Conservation (phyloP, 768 basidiomycete genomes). For the Pleurotus salmoneostramineus region DNA sequence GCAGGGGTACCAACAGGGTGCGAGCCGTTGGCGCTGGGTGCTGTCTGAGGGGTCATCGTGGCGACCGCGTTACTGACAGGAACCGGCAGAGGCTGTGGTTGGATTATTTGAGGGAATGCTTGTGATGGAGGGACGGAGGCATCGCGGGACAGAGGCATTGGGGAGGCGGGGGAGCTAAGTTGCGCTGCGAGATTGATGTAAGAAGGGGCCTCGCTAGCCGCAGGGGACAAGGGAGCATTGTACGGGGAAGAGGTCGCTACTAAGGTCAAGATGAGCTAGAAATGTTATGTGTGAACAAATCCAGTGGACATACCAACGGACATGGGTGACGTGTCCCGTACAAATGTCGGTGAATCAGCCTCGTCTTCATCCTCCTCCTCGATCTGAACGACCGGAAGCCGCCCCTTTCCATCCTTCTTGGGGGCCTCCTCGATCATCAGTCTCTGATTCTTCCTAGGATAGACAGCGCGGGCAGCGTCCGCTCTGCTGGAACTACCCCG, state of each 20-base stretch:
- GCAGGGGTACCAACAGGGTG: conserved; percentile 26
- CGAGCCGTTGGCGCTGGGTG: conserved; percentile 12
- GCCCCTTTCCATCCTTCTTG: conserved; percentile 31
- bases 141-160: not conserved
- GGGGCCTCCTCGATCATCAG: conserved; percentile 65
- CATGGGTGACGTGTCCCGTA: conserved; percentile 7
- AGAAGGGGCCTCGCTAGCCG: conserved; percentile 2
- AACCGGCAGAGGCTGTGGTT: conserved; percentile 16
- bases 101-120: conserved; percentile 9
- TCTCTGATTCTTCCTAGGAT: conserved; percentile 47
- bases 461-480: conserved; percentile 34
- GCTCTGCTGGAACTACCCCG: conserved; percentile 26
- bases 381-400: conserved; percentile 28
- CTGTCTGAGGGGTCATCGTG: conserved; percentile 10
- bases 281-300: conserved; percentile 8
- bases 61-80: conserved; percentile 17
- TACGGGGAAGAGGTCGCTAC: not conserved
- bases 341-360: conserved; percentile 8
- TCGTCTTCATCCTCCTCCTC: conserved; percentile 36
- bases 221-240: not conserved
- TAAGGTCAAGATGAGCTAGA: conserved; percentile 4
- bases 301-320: conserved; percentile 19
- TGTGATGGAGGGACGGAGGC: conserved; percentile 2
- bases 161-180: not conserved
- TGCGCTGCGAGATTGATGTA: conserved; percentile 5